phyloP scores from a whole-genome alignment of 345 rosid species.

The Salix viminalis region DNA sequence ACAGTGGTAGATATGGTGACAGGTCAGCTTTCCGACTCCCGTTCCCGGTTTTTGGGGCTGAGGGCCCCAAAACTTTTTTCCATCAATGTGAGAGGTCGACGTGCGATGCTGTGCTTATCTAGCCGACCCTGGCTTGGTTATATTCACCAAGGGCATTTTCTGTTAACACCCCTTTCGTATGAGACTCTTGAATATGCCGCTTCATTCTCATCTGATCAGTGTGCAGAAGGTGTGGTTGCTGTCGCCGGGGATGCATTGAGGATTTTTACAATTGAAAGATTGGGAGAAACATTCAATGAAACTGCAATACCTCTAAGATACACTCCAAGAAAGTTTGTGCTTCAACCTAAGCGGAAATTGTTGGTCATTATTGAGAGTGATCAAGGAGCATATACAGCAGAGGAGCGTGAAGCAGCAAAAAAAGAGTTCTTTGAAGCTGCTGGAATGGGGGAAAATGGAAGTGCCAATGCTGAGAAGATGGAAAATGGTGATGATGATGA shows the following conservation, averaged over 20 bases:
- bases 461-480: slow-evolving; percentile 54
- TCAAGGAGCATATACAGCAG: slow-evolving; percentile 91
- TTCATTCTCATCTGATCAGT: slow-evolving; percentile 95
- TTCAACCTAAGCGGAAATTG: slow-evolving; percentile 73
- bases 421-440: slow-evolving; percentile 85
- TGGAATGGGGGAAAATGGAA: slow-evolving; percentile 78
- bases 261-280: slow-evolving; percentile 85
- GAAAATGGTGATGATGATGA: slow-evolving; percentile 80
- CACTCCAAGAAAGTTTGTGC: slow-evolving; percentile 90
- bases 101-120: slow-evolving; percentile 93
- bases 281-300: slow-evolving; percentile 95
- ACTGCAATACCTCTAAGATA: slow-evolving; percentile 87
- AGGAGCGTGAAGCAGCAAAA: slow-evolving; percentile 92
- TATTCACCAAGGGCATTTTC: slow-evolving; percentile 94
- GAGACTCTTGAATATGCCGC: slow-evolving; percentile 95
- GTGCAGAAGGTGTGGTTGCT: slow-evolving; percentile 96
- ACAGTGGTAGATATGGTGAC: slow-evolving; percentile 97
- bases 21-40: slow-evolving; percentile 97
- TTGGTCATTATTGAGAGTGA: slow-evolving; percentile 88
- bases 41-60: slow-evolving; percentile 88
- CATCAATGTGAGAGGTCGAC: slow-evolving; percentile 71
- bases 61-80: slow-evolving; percentile 91
- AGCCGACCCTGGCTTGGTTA: slow-evolving; percentile 99
- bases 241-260: slow-evolving; percentile 96
- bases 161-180: slow-evolving; percentile 87